phyloP scores from a whole-genome alignment of 2,329 filamentous ascomycete species.

The Penicillium sp. region DNA sequence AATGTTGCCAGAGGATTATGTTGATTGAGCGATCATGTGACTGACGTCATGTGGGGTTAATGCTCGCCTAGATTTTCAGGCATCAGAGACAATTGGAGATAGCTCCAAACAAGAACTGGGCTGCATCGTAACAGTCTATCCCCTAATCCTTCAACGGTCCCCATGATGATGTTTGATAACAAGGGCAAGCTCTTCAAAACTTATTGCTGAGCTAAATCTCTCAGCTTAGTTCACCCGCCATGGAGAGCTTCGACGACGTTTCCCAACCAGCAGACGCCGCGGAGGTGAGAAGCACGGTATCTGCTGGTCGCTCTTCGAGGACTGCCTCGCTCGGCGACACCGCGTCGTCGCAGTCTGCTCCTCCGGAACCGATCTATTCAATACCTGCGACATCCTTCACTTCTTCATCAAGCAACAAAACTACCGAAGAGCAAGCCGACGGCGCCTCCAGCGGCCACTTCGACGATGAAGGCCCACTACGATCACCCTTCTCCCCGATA shows the following conservation, averaged over 20 bases:
- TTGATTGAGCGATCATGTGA: not conserved
- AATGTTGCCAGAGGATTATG: too few species aligned
- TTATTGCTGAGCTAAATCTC: not conserved
- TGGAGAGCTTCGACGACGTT: slow-evolving; percentile 49
- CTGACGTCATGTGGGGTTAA: not conserved
- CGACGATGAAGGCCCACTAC: slow-evolving; percentile 25
- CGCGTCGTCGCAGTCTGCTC: slow-evolving; percentile 19
- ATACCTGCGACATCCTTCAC: slow-evolving; percentile 20
- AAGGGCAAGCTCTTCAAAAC: not conserved
- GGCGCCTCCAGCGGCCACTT: slow-evolving; percentile 14
- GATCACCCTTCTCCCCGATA: slow-evolving; percentile 27
- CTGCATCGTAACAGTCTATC: not conserved
- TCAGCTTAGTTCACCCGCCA: slow-evolving; percentile 18
- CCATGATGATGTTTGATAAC: not conserved
- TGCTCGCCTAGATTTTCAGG: not conserved
- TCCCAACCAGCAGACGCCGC: slow-evolving; percentile 32
- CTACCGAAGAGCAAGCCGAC: slow-evolving; percentile 22
- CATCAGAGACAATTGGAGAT: not conserved
- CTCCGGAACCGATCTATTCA: slow-evolving; percentile 13
- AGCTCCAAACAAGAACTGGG: not conserved
- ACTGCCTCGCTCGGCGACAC: slow-evolving; percentile 25
- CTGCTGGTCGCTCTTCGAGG: slow-evolving; percentile 26
- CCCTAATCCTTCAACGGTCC: not conserved
- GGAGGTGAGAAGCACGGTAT: slow-evolving; percentile 26
- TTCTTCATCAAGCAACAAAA: slow-evolving; percentile 20